A percentile compares a stretch with the other conserved stretches of the same genome.
These are phyloP conservation scores for Boletus nobilissimus DNA, from an alignment of 1,284 basidiomycete genomes.

Conservation along the genomic window DNA sequence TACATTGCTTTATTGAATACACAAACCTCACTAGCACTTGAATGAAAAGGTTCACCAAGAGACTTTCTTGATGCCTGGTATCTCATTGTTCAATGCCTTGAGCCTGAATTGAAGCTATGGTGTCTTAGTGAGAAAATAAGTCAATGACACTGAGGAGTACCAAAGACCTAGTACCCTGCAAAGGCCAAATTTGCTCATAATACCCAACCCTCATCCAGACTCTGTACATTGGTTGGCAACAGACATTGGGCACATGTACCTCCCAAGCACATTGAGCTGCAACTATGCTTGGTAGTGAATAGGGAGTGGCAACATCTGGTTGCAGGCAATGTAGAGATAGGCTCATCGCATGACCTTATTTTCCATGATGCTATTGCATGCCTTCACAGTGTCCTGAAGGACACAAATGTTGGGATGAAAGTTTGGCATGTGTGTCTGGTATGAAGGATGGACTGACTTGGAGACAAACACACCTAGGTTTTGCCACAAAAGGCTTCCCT, in stretches of 20 bases:
- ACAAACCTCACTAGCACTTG: neutral
- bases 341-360: slow-evolving; percentile 87
- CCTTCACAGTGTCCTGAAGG: slow-evolving; percentile 81
- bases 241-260: slow-evolving; percentile 82
- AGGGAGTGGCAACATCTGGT: slow-evolving; percentile 83
- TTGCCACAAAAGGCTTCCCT: too few relatives aligned
- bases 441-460: neutral
- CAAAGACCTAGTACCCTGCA: slow-evolving; percentile 73
- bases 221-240: slow-evolving; percentile 91
- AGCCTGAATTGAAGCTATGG: slow-evolving; percentile 88
- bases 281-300: slow-evolving; percentile 97
- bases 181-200: slow-evolving; percentile 89
- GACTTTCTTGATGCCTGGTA: slow-evolving; percentile 90
- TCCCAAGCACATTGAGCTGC: slow-evolving; percentile 88
- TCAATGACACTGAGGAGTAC: slow-evolving; percentile 40
- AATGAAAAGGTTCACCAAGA: slow-evolving; percentile 72
- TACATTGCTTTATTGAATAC: neutral
- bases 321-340: slow-evolving; percentile 90
- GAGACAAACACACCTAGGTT: neutral
- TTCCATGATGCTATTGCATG: slow-evolving; percentile 72
- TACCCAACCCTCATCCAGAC: slow-evolving; percentile 86
- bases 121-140: neutral
- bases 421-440: slow-evolving; percentile 49
- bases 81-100: slow-evolving; percentile 80
- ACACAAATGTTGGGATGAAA: slow-evolving; percentile 70